Conservation (phyloP, 345 rosid genomes). For the Theobroma cacao region DNA sequence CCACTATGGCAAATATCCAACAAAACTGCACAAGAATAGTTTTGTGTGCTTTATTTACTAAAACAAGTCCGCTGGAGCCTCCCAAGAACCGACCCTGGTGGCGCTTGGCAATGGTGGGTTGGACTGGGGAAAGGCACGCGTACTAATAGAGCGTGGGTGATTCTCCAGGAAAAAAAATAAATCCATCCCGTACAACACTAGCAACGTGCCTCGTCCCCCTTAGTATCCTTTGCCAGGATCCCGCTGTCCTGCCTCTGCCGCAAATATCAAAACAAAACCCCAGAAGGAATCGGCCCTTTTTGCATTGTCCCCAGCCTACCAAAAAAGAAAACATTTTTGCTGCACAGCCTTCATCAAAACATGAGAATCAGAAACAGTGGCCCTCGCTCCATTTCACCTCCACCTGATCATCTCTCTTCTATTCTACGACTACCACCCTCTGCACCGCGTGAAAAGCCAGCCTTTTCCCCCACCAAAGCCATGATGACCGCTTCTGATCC, state of each 20-base stretch:
- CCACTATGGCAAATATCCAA: background rate
- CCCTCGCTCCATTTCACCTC: background rate
- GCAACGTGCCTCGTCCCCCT: background rate
- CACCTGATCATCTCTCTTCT: background rate
- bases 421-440: background rate
- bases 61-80: background rate
- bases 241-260: background rate
- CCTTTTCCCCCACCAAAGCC: background rate
- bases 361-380: constrained; percentile 10
- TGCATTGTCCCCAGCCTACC: background rate
- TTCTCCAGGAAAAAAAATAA: background rate
- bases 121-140: background rate
- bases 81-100: background rate
- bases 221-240: background rate
- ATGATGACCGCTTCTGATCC: background rate
- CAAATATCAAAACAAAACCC: background rate
- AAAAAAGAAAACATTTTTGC: background rate
- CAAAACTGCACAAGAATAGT: background rate
- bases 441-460: background rate
- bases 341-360: background rate
- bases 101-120: background rate
- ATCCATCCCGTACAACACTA: background rate
- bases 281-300: too few species aligned
- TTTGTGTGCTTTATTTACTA: background rate
- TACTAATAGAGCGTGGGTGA: background rate